Evolutionary conservation across 2,329 filamentous ascomycete species (phyloP), one percentile per base, ranked within the genome.

Genomic region (Alternaria hordeiaustralica): DNA sequence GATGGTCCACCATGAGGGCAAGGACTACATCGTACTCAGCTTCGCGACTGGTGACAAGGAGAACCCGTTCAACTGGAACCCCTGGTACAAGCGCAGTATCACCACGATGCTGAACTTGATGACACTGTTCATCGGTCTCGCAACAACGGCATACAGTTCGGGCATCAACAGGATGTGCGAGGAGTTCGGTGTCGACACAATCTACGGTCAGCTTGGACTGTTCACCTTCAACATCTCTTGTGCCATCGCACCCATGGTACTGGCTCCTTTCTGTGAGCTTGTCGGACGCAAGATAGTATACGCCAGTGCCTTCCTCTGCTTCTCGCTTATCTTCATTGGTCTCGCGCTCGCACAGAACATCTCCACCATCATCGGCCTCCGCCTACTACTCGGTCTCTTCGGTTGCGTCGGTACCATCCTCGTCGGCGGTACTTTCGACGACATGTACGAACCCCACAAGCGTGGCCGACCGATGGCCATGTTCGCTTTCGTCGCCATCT

Each of bases 41-140:
- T 74, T 73, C 18, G 72, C 72, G 4, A 74, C 71, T 18, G 72
- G 68, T 28, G 72, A 74, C 12, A 68, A 65, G 18, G 64, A 74
- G 58, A 74, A 74, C 44, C 72, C 72, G 0, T 74, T 74, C 62
- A 74, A 74, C 55, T 74, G 71, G 72, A 74, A 72, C 6, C 68
- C 66, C 3, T 74, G 72, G 71, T 73, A 74, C 64, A 74, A 74
- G 64, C 70, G 72, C 28, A 67, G 67, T 53, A 70, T 74, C 50
- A 72, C 71, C 12, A 74, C 71, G n/a, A 68, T 74, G 64, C 62
- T 74, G 21, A 73, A 73, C 51, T 33, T 74, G 44, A 74, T 74
- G 72, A 74, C 72, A 1, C 65, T 74, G 0, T 74, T 74, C 50
- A 74, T 74, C 58, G 72, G 72, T 50, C 66, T 74, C 0, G 72